These are phyloP conservation scores for Alternaria solani DNA, from an alignment of 2,329 filamentous ascomycete genomes.

Conservation along the genomic window DNA sequence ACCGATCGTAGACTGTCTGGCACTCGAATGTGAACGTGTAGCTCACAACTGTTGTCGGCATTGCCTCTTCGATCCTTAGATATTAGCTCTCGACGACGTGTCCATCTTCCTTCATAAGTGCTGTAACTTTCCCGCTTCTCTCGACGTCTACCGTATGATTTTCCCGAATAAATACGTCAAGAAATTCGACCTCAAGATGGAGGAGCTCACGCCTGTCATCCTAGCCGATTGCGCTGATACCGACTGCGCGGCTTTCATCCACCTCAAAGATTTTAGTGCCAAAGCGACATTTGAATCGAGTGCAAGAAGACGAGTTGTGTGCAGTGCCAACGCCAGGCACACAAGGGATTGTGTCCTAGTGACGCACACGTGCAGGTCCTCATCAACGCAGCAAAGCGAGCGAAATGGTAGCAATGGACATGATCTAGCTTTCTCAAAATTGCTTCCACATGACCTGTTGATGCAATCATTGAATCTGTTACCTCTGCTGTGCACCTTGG, in stretches of 20 bases:
- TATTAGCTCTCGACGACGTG: conserved; percentile 17
- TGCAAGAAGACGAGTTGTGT: conserved; percentile 22
- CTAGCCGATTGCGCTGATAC: conserved; percentile 24
- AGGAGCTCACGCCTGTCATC: conserved; percentile 30
- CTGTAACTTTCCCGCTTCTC: conserved; percentile 25
- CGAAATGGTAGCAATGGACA: conserved; percentile 30
- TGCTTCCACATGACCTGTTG: conserved; percentile 33
- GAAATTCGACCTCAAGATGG: conserved; percentile 22
- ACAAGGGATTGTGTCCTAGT: conserved; percentile 20
- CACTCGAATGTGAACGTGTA: neutral
- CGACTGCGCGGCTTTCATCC: conserved; percentile 25
- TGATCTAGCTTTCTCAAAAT: conserved; percentile 24
- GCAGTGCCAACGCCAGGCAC: conserved; percentile 20
- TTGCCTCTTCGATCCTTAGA: conserved; percentile 13
- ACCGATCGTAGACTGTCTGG: neutral
- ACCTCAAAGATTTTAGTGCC: conserved; percentile 9
- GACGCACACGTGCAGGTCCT: conserved; percentile 26
- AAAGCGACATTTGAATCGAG: conserved; percentile 19
- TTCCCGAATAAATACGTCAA: conserved; percentile 17
- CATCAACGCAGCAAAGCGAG: conserved; percentile 24
- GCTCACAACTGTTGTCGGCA: neutral
- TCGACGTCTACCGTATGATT: conserved; percentile 17
- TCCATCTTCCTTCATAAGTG: conserved; percentile 36
- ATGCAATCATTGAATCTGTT: conserved; percentile 29
- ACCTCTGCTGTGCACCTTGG: conserved; percentile 28